Conservation (phyloP, 1,284 basidiomycete species). For the Omphalotus olearius region DNA sequence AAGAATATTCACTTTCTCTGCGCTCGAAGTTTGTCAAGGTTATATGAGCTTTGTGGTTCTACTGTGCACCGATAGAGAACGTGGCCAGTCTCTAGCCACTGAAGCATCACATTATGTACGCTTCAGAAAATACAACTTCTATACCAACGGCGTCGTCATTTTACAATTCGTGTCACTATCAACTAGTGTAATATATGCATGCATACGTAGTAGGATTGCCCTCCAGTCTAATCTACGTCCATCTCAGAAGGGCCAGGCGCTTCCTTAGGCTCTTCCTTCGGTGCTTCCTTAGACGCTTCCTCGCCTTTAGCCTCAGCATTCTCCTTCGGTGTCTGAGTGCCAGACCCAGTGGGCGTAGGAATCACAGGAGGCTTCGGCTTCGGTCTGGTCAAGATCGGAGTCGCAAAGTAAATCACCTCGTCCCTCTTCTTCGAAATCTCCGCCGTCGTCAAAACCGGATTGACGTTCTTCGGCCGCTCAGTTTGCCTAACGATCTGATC, state of each 20-base stretch:
- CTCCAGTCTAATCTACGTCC: slow-evolving; percentile 65
- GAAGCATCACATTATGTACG: too few species aligned
- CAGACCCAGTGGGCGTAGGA: slow-evolving; percentile 36
- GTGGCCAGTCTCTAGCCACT: too few species aligned
- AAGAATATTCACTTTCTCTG: too few species aligned
- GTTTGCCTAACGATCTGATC: slow-evolving; percentile 83
- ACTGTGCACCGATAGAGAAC: too few species aligned
- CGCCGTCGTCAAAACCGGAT: slow-evolving; percentile 74
- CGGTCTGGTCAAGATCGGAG: slow-evolving; percentile 80
- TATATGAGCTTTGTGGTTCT: too few species aligned
- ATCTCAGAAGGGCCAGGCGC: slow-evolving; percentile 63
- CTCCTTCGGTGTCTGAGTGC: slow-evolving; percentile 63
- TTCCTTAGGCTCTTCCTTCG: slow-evolving; percentile 32
- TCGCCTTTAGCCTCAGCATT: slow-evolving; percentile 55
- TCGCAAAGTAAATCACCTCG: slow-evolving; percentile 81
- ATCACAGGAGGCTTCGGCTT: slow-evolving; percentile 77
- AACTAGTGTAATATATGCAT: neutral
- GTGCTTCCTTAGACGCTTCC: slow-evolving; percentile 31
- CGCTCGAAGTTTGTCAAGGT: too few species aligned
- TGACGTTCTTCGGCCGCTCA: slow-evolving; percentile 83
- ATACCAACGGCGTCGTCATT: too few species aligned
- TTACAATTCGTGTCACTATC: neutral
- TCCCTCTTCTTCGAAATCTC: slow-evolving; percentile 88
- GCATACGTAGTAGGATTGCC: neutral
- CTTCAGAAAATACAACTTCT: too few species aligned